phyloP scores from a whole-genome alignment of 805 yeast genomes.

The Cyberlindnera americana region DNA sequence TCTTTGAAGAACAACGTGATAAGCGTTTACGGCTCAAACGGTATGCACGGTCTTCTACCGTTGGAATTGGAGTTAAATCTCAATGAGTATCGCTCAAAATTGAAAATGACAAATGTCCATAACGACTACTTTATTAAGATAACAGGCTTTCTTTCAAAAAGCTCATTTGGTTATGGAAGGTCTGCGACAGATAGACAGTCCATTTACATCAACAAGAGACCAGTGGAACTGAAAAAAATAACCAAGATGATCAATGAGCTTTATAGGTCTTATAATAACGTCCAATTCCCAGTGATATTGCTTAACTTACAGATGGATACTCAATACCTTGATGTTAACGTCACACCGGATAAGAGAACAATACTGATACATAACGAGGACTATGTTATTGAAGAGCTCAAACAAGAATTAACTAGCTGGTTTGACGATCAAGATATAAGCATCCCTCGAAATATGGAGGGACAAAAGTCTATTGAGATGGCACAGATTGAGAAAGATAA shows the following conservation, averaged over 20 bases:
- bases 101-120: slow-evolving; percentile 10
- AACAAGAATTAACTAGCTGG: slow-evolving; percentile 44
- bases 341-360: slow-evolving; percentile 86
- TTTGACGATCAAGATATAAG: slow-evolving; percentile 39
- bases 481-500: slow-evolving; percentile 7
- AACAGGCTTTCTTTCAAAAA: slow-evolving; percentile 67
- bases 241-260: slow-evolving; percentile 64
- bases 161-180: slow-evolving; percentile 77
- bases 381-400: slow-evolving; percentile 51
- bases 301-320: slow-evolving; percentile 56
- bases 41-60: slow-evolving; percentile 53
- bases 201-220: slow-evolving; percentile 71
- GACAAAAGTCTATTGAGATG: slow-evolving; percentile 10
- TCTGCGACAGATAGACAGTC: slow-evolving; percentile 71
- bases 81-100: slow-evolving; percentile 23
- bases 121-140: slow-evolving; percentile 36
- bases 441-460: slow-evolving; percentile 27
- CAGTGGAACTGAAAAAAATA: slow-evolving; percentile 56
- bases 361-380: slow-evolving; percentile 66
- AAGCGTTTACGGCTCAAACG: slow-evolving; percentile 67
- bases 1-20: slow-evolving; percentile 55
- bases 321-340: slow-evolving; percentile 68
- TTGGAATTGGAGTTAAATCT: slow-evolving; percentile 42
- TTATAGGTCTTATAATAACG: slow-evolving; percentile 65
- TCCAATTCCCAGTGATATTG: slow-evolving; percentile 70